Conservation (phyloP, 306 rosid species). For the Sophora flavescens region DNA sequence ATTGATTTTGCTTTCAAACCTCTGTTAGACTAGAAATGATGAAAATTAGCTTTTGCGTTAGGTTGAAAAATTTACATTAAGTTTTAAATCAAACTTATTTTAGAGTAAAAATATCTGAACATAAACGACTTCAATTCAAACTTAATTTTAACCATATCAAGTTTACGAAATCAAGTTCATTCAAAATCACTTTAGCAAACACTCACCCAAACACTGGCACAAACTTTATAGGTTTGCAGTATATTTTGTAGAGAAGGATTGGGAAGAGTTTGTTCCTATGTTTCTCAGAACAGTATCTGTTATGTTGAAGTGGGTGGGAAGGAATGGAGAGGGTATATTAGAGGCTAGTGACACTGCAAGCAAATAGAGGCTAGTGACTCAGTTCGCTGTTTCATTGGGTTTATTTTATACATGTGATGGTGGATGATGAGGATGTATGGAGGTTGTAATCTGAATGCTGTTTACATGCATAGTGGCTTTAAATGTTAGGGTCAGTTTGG, state of each 20-base stretch:
- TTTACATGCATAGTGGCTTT: conserved; percentile 16
- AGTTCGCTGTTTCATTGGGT: conserved; percentile 3
- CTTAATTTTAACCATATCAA: too few species aligned
- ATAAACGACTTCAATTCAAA: too few species aligned
- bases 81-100: too few species aligned
- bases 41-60: too few species aligned
- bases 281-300: background rate
- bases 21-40: too few species aligned
- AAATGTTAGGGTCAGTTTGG: conserved; percentile 2
- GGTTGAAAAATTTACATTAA: too few species aligned
- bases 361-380: background rate
- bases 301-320: background rate
- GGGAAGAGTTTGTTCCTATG: background rate
- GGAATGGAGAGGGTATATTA: background rate
- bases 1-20: too few species aligned
- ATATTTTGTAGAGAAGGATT: background rate
- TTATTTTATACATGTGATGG: conserved; percentile 31
- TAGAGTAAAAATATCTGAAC: too few species aligned
- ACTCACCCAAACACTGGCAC: too few species aligned
- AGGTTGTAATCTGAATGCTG: conserved; percentile 19
- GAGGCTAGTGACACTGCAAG: background rate
- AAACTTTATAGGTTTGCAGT: conserved; percentile 21
- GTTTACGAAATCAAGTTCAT: too few species aligned
- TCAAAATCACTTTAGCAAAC: too few species aligned
- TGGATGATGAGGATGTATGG: conserved; percentile 25